A percentile compares a stretch with the other conserved stretches of the same genome.
Conservation (phyloP, 2,329 filamentous ascomycete species). For the Alternaria sp. region DNA sequence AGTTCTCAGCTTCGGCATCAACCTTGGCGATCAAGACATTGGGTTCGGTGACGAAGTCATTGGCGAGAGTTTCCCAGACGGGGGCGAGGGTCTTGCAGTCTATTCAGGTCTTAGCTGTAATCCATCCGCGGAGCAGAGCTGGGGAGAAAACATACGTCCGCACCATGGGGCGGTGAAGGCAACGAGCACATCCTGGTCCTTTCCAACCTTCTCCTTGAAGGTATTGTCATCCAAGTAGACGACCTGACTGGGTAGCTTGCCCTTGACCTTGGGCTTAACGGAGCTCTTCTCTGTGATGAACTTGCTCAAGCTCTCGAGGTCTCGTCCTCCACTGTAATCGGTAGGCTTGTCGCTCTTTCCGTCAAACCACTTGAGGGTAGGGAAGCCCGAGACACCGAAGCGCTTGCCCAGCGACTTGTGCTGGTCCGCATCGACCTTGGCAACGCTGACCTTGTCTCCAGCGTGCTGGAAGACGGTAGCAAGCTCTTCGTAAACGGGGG, state of each 20-base stretch:
- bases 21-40: constrained; percentile 91
- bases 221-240: constrained; percentile 79
- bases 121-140: not conserved
- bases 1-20: constrained; percentile 87
- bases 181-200: constrained; percentile 88
- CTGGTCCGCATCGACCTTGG: constrained; percentile 94
- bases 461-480: constrained; percentile 75
- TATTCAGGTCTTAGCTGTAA: constrained; percentile 51
- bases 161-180: constrained; percentile 99
- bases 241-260: constrained; percentile 76
- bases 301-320: constrained; percentile 81
- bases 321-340: constrained; percentile 87
- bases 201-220: constrained; percentile 80
- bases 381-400: constrained; percentile 93
- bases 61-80: constrained; percentile 85
- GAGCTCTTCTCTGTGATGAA: constrained; percentile 91
- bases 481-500: constrained; percentile 93
- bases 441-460: constrained; percentile 81
- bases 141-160: constrained; percentile 75
- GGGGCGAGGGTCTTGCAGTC: constrained; percentile 97
- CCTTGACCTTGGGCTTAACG: constrained; percentile 78
- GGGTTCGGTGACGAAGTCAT: constrained; percentile 79
- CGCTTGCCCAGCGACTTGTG: constrained; percentile 84
- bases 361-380: constrained; percentile 97
- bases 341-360: constrained; percentile 86